These are phyloP conservation scores for Strigomonas galati DNA, from an alignment of 208 protist genomes.

Conservation along the genomic window DNA sequence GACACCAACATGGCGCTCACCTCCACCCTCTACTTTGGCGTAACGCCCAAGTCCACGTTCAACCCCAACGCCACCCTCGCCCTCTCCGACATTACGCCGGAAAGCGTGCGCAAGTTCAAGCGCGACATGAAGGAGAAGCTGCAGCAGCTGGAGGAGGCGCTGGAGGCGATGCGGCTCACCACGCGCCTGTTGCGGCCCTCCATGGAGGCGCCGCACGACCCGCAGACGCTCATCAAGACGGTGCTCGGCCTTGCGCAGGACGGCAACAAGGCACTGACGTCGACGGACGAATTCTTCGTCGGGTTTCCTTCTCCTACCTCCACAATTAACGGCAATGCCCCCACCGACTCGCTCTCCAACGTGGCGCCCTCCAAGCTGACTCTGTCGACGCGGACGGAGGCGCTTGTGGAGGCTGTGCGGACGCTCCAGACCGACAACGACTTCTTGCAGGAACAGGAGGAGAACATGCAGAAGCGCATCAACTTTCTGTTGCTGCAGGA, in stretches of 20 bases:
- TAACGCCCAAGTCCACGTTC: not conserved
- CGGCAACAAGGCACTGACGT: conserved; percentile 1
- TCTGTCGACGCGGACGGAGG: not conserved
- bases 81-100: conserved; percentile 1
- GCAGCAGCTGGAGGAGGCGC: conserved; percentile 7
- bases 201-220: not conserved
- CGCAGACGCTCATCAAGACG: not conserved
- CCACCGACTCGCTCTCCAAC: not conserved
- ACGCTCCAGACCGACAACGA: conserved; percentile 8
- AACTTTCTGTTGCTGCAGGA: conserved; percentile 3
- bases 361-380: not conserved
- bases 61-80: not conserved
- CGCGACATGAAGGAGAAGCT: conserved; percentile 10
- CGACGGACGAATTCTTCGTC: conserved; percentile 3
- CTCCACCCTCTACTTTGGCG: conserved; percentile 13
- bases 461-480: conserved; percentile 4
- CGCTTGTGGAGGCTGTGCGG: conserved; percentile 1
- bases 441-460: not conserved
- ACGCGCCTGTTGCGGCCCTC: not conserved
- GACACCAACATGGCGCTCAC: conserved; percentile 14
- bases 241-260: not conserved
- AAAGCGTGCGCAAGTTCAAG: conserved; percentile 7
- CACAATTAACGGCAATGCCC: not conserved
- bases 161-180: not conserved
- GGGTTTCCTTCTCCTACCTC: not conserved